Evolutionary conservation across 2,329 filamentous ascomycete species (phyloP).

Genomic region (Polychaeton citri): DNA sequence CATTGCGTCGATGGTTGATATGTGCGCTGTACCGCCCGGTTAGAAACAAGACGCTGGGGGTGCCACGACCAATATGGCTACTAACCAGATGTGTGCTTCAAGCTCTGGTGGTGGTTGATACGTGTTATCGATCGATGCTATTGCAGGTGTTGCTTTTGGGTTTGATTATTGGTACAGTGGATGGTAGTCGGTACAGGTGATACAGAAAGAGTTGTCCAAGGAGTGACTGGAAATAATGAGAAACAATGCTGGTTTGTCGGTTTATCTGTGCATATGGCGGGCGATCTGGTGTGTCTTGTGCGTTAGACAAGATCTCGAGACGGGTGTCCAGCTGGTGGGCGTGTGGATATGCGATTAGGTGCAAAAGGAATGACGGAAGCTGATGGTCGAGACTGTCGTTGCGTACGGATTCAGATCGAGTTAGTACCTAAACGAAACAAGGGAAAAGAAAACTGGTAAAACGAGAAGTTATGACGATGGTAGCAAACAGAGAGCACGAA

Average conservation of each 20-base stretch:
- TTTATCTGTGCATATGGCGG: too few relatives aligned
- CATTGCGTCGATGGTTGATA: conserved; percentile 19
- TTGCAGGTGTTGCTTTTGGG: background rate
- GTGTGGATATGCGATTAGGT: conserved; percentile 3
- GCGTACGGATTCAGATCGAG: conserved; percentile 5
- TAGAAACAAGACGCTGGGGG: too few relatives aligned
- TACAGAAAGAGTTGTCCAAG: conserved; percentile 1
- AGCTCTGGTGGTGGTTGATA: background rate
- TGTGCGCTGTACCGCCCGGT: too few relatives aligned
- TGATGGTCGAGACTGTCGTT: too few relatives aligned
- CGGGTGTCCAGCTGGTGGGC: too few relatives aligned
- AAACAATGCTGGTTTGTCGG: background rate
- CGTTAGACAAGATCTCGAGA: too few relatives aligned
- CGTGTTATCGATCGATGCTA: background rate
- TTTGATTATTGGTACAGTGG: background rate
- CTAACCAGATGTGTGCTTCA: background rate
- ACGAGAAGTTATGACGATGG: conserved; percentile 9
- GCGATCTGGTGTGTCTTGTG: background rate
- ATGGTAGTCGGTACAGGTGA: background rate
- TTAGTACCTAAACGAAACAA: conserved; percentile 11
- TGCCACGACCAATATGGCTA: background rate
- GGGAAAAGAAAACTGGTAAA: conserved; percentile 8
- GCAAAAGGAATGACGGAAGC: conserved; percentile 13
- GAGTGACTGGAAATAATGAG: conserved; percentile 1
- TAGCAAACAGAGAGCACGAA: conserved; percentile 9